Conservation (phyloP, 2,329 filamentous ascomycete species). For the Neoascochyta sp. region DNA sequence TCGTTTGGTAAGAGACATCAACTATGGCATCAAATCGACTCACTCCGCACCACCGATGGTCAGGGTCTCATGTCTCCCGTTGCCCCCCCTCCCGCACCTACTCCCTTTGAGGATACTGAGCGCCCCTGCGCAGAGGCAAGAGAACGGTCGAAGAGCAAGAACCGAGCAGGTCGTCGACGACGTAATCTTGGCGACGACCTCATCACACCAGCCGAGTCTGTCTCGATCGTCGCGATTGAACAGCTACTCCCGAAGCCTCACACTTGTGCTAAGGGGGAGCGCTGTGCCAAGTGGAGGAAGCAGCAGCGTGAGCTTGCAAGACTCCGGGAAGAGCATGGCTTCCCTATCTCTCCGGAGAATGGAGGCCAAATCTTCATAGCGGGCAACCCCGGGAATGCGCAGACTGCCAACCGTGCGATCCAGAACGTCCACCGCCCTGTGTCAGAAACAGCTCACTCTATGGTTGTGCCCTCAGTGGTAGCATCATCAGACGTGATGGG, state of each 20-base stretch:
- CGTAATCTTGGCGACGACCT: conserved; percentile 53
- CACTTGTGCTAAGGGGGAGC: conserved; percentile 79
- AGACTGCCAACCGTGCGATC: conserved; percentile 55
- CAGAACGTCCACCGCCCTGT: conserved; percentile 60
- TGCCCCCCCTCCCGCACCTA: conserved; percentile 46
- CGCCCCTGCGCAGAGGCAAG: conserved; percentile 42
- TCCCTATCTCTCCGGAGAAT: conserved; percentile 60
- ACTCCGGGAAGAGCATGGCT: conserved; percentile 66
- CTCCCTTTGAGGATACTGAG: conserved; percentile 48
- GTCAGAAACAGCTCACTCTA: conserved; percentile 65
- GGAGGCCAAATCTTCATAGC: conserved; percentile 71
- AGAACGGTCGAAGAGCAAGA: conserved; percentile 37
- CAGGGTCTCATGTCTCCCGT: conserved; percentile 36
- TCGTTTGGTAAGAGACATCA: conserved; percentile 79
- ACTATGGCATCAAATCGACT: conserved; percentile 75
- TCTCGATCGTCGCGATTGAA: conserved; percentile 89
- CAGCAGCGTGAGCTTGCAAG: conserved; percentile 73
- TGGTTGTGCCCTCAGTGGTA: conserved; percentile 60
- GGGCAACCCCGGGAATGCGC: conserved; percentile 73
- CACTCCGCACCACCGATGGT: conserved; percentile 55
- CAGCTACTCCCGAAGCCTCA: conserved; percentile 82
- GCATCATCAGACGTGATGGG: conserved; percentile 90
- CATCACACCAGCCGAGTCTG: conserved; percentile 75
- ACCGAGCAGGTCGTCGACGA: conserved; percentile 38
- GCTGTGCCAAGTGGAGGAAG: conserved; percentile 76